These are phyloP conservation scores for Myxozyma geophila DNA, from an alignment of 805 yeast species.

Conservation along the genomic window DNA sequence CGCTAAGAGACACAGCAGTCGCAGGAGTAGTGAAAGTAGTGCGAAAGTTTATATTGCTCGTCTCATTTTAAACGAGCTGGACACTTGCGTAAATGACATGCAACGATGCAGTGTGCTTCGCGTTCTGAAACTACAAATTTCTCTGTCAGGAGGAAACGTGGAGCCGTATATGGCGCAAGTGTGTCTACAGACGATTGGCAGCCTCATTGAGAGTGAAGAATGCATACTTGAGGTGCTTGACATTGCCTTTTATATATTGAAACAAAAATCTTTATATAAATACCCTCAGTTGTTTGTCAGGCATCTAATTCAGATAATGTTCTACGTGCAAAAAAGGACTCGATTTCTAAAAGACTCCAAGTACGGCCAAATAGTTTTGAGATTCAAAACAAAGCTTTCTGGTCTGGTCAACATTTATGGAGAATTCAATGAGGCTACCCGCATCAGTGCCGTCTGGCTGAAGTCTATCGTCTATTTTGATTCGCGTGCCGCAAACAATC, in stretches of 20 bases:
- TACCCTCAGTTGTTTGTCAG: slow-evolving; percentile 13
- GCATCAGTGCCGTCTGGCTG: background rate
- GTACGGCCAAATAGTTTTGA: background rate
- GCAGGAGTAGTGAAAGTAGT: background rate
- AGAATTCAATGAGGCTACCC: background rate
- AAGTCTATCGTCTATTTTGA: slow-evolving; percentile 1
- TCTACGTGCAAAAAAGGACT: slow-evolving; percentile 4
- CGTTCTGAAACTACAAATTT: slow-evolving; percentile 12
- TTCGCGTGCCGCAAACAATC: slow-evolving; percentile 1
- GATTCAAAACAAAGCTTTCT: background rate
- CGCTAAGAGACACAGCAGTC: background rate
- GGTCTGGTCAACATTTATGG: background rate
- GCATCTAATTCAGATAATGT: slow-evolving; percentile 12
- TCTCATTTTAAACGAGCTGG: slow-evolving; percentile 11
- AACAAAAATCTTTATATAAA: background rate
- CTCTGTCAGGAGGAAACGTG: background rate
- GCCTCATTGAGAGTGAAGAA: slow-evolving; percentile 7
- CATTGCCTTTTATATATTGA: slow-evolving; percentile 5
- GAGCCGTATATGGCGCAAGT: slow-evolving; percentile 14
- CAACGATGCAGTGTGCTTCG: slow-evolving; percentile 17
- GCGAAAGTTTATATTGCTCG: slow-evolving; percentile 15
- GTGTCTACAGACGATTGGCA: slow-evolving; percentile 24
- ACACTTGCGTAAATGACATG: slow-evolving; percentile 2
- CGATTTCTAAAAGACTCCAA: too few relatives aligned
- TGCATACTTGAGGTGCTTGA: slow-evolving; percentile 22